These are phyloP conservation scores for Sordariomycetes sp. DNA, from an alignment of 2,329 filamentous ascomycete genomes.

Conservation along the genomic window DNA sequence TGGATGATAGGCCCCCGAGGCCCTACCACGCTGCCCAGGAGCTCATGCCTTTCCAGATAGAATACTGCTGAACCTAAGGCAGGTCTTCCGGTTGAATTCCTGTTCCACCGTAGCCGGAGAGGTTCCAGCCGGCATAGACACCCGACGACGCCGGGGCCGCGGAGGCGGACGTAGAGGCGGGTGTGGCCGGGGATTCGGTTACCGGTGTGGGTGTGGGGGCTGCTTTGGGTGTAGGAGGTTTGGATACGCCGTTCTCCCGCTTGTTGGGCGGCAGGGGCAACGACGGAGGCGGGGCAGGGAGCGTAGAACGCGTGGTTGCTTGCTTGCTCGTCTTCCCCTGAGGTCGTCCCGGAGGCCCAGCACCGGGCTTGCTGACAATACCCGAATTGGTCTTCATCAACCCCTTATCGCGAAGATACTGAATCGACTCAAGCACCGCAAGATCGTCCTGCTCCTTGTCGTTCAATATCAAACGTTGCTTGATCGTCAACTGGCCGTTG, in stretches of 20 bases:
- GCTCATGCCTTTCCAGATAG: neutral
- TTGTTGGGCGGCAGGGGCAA: constrained; percentile 17
- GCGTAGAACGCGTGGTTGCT: constrained; percentile 13
- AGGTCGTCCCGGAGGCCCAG: neutral
- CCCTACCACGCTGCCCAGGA: neutral
- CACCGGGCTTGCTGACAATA: constrained; percentile 6
- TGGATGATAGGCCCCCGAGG: too few species aligned
- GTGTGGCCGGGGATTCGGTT: neutral
- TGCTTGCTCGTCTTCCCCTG: constrained; percentile 5
- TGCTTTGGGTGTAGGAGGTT: constrained; percentile 10
- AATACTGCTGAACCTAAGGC: constrained; percentile 12
- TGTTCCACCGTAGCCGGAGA: constrained; percentile 24
- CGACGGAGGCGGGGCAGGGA: constrained; percentile 23
- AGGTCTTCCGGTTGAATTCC: constrained; percentile 20
- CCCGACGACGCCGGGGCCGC: constrained; percentile 5
- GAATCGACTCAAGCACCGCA: constrained; percentile 50
- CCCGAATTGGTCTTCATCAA: constrained; percentile 23
- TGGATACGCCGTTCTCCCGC: constrained; percentile 1
- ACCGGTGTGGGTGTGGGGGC: neutral
- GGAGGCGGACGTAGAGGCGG: constrained; percentile 5
- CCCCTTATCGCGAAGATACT: constrained; percentile 50
- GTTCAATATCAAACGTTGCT: constrained; percentile 52
- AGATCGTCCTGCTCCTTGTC: constrained; percentile 57
- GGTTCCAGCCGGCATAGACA: constrained; percentile 18
- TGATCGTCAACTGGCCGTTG: constrained; percentile 50